Conservation (phyloP, 2,329 filamentous ascomycete species). For the Paraphoma sp. region DNA sequence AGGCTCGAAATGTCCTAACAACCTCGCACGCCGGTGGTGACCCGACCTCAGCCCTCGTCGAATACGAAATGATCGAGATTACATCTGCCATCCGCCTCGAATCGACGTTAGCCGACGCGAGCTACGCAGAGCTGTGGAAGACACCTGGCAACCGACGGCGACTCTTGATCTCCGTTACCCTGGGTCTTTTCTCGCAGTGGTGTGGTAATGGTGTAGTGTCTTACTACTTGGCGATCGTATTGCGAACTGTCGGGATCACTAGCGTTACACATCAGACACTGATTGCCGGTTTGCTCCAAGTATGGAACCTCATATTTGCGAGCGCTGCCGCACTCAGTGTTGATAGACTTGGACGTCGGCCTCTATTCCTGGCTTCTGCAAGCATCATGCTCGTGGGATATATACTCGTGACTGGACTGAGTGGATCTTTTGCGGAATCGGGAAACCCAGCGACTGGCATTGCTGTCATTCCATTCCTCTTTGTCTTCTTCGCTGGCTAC, state of each 20-base stretch:
- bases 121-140: constrained; percentile 20
- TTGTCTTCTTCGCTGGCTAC: constrained; percentile 20
- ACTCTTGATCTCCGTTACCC: constrained; percentile 45
- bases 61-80: constrained; percentile 19
- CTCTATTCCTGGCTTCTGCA: constrained; percentile 50
- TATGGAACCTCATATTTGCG: constrained; percentile 48
- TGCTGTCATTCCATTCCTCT: constrained; percentile 18
- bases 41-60: constrained; percentile 12
- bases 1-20: constrained; percentile 12
- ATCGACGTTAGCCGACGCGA: constrained; percentile 16
- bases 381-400: constrained; percentile 34
- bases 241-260: constrained; percentile 48
- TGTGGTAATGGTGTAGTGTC: constrained; percentile 49
- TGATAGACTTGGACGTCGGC: constrained; percentile 52
- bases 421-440: constrained; percentile 32
- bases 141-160: constrained; percentile 46
- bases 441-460: neutral
- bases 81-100: constrained; percentile 5
- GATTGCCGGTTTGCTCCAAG: constrained; percentile 48
- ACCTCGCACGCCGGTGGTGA: constrained; percentile 26
- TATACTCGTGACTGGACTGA: constrained; percentile 46
- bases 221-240: constrained; percentile 46
- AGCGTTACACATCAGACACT: constrained; percentile 39
- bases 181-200: constrained; percentile 48
- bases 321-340: constrained; percentile 46